phyloP scores from a whole-genome alignment of 345 rosid genomes.

The Erysimum cheiranthoides region DNA sequence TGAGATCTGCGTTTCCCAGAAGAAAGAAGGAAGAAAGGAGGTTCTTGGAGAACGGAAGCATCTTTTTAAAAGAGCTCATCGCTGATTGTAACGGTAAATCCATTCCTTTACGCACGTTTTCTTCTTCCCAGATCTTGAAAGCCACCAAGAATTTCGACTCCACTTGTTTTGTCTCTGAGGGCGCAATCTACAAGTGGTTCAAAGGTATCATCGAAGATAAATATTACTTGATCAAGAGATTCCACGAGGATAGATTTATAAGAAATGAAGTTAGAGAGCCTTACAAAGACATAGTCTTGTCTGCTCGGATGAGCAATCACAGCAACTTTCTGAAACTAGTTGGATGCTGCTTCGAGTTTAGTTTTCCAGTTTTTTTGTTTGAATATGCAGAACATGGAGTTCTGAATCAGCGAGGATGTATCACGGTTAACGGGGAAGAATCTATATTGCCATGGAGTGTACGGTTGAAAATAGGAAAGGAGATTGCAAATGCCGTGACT shows the following conservation, averaged over 20 bases:
- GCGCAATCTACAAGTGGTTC: not conserved
- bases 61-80: constrained; percentile 5
- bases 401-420: not conserved
- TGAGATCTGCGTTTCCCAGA: not conserved
- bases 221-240: constrained; percentile 4
- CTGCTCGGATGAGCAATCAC: constrained; percentile 31
- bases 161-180: not conserved
- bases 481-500: constrained; percentile 25
- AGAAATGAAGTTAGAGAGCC: not conserved
- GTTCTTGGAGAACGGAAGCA: constrained; percentile 26
- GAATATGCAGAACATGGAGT: constrained; percentile 26
- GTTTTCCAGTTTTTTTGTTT: constrained; percentile 18
- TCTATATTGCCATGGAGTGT: not conserved
- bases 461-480: constrained; percentile 12
- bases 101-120: constrained; percentile 12
- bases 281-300: constrained; percentile 8
- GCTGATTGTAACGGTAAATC: constrained; percentile 16
- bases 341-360: constrained; percentile 17
- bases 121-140: constrained; percentile 6
- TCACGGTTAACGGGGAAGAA: not conserved
- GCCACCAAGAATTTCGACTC: constrained; percentile 16
- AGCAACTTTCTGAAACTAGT: constrained; percentile 16
- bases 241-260: not conserved
- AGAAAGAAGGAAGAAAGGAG: not conserved
- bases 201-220: not conserved